phyloP scores from a whole-genome alignment of 2,329 filamentous ascomycete species.

The Neoascochyta sp. region DNA sequence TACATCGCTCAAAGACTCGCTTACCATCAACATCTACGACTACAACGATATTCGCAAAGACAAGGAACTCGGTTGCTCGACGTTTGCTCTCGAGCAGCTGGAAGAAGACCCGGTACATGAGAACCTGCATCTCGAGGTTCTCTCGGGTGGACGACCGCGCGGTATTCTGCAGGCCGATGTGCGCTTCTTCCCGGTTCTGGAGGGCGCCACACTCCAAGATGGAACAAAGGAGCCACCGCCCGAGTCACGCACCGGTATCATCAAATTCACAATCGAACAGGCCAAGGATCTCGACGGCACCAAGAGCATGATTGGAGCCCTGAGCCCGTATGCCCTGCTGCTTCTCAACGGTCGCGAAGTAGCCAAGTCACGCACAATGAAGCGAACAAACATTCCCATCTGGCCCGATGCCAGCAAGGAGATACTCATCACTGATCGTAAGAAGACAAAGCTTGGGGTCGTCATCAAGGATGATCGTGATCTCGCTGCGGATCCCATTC shows the following conservation, averaged over 20 bases:
- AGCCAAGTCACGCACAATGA: conserved; percentile 84
- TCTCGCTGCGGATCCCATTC: conserved; percentile 71
- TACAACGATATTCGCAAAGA: conserved; percentile 96
- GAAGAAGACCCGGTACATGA: conserved; percentile 75
- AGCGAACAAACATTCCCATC: conserved; percentile 95
- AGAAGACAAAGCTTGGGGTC: conserved; percentile 82
- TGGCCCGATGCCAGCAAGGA: conserved; percentile 93
- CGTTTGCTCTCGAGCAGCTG: conserved; percentile 78
- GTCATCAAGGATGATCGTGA: conserved; percentile 96
- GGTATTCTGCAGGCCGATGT: conserved; percentile 78
- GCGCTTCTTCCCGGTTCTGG: conserved; percentile 91
- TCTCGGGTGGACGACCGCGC: conserved; percentile 77
- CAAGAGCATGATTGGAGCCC: conserved; percentile 84
- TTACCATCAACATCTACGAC: conserved; percentile 83
- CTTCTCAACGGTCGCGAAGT: conserved; percentile 90
- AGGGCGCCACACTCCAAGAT: conserved; percentile 66
- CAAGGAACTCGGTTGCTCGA: conserved; percentile 85
- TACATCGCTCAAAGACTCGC: conserved; percentile 80
- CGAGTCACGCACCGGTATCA: conserved; percentile 89
- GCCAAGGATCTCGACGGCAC: conserved; percentile 91
- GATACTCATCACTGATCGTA: conserved; percentile 89
- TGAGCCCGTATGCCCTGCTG: conserved; percentile 86
- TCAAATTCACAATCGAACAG: conserved; percentile 89
- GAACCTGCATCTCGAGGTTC: conserved; percentile 79
- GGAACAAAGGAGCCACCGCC: conserved; percentile 77